Evolutionary conservation across 164 flowering plant species (phyloP), one percentile per base, ranked within the genome.

Genomic region (Hamamelis virginiana): DNA sequence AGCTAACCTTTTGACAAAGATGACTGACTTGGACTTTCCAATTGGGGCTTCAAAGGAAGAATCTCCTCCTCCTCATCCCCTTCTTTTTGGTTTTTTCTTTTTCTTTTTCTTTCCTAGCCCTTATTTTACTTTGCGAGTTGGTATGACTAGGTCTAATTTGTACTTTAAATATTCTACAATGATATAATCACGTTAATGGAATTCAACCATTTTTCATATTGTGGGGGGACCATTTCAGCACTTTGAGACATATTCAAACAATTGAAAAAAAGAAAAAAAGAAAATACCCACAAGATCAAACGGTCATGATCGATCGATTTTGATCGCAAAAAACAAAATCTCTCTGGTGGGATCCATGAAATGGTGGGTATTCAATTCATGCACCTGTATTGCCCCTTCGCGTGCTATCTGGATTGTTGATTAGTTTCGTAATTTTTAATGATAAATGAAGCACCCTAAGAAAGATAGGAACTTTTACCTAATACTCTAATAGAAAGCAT

Each of bases 181-280:
- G 50, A 71, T 4, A 74, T 74, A 63, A 45, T 64, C 47, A 22
- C 60, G 72, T 50, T 69, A 69, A 76, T 76, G 72, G 65, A 60
- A 22, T 62, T 65, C 55, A 19, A 41, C 53, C 26, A 52, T 69
- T 57, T 60, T 4, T 46, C 50, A 2, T 48, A 26, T 14, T 1
- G 53, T 13, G 9, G 57, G 76, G 68, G 76, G 80, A 69, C 76
- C 80, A 66, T 14, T 46, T 59, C 70, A 64, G 41, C 67, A 38
- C 53, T 76, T 65, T n/a, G n/a, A n/a, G 74, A 69, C 71, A 18
- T 19, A 28, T 73, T 70, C 62, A 23, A 68, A 69, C 26, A n/a
- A n/a, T n/a, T 43, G 18, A 2, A 48, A 45, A 26, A n/a, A n/a
- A n/a, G n/a, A n/a, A n/a, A n/a, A n/a, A n/a, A n/a, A n/a, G n/a